Evolutionary conservation across 2,329 filamentous ascomycete species (phyloP).

Genomic region (Botrytis byssoidea): DNA sequence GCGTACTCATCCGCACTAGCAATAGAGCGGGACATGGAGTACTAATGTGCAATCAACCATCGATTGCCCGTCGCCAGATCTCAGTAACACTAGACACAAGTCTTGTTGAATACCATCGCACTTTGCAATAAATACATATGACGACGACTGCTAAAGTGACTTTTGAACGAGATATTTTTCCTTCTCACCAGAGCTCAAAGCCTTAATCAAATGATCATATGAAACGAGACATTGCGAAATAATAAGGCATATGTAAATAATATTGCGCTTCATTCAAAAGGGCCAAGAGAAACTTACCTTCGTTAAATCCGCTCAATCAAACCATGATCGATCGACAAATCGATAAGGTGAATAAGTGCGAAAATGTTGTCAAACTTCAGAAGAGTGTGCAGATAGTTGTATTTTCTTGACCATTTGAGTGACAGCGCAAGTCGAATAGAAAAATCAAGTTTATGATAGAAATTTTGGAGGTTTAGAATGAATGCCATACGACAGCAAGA

Average conservation of each 20-base stretch:
- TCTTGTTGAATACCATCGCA: too few species aligned
- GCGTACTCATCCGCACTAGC: background rate
- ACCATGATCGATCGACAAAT: background rate
- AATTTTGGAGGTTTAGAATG: background rate
- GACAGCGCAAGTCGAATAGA: background rate
- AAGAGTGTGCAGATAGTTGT: background rate
- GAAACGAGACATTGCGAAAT: background rate
- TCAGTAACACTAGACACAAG: accelerated
- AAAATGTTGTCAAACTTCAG: background rate
- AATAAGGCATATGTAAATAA: accelerated
- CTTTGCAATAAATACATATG: background rate
- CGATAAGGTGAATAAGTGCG: background rate
- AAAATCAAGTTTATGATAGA: background rate
- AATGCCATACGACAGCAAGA: background rate
- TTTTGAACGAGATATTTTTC: background rate
- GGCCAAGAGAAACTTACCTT: background rate
- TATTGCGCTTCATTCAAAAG: background rate
- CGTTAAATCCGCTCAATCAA: background rate
- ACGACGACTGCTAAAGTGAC: background rate
- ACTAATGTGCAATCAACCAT: background rate
- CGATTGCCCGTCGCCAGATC: too few species aligned
- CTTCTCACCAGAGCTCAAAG: background rate
- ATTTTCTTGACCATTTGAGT: background rate
- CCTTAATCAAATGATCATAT: background rate
- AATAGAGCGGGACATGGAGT: background rate